phyloP scores from a whole-genome alignment of 2,329 filamentous ascomycete genomes.

The Fusarium falciforme region DNA sequence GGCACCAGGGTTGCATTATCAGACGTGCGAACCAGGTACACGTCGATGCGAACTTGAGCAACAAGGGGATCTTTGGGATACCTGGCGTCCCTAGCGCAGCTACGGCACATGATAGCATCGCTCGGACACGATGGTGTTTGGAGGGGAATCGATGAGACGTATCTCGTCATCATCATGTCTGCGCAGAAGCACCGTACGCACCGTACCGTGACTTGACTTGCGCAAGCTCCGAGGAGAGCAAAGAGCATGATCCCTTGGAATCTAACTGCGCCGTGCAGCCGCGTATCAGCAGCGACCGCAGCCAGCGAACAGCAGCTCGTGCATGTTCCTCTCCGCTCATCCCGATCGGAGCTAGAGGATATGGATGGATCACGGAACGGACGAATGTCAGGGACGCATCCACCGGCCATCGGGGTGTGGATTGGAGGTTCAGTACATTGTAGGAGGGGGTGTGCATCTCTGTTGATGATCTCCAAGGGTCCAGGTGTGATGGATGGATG shows the following conservation, averaged over 20 bases:
- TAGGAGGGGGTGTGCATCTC: conserved; percentile 23
- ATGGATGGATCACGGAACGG: conserved; percentile 28
- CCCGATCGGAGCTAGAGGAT: conserved; percentile 38
- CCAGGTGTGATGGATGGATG: conserved; percentile 7
- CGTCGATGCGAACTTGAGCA: conserved; percentile 27
- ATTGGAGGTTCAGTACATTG: not conserved
- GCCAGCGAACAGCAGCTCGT: conserved; percentile 13
- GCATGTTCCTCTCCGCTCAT: conserved; percentile 32
- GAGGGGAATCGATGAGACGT: conserved; percentile 13
- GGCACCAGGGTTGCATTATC: conserved; percentile 37
- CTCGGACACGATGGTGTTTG: conserved; percentile 2
- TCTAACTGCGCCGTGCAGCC: conserved; percentile 15
- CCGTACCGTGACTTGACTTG: not conserved
- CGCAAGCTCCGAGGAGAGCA: conserved; percentile 1
- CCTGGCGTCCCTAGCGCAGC: conserved; percentile 28
- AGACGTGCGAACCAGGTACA: conserved; percentile 32
- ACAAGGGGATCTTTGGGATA: conserved; percentile 24
- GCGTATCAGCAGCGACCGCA: conserved; percentile 7
- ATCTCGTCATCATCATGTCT: conserved; percentile 28
- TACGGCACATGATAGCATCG: conserved; percentile 24
- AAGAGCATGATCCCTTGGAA: conserved; percentile 7
- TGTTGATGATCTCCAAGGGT: conserved; percentile 15
- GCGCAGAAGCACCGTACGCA: conserved; percentile 10
- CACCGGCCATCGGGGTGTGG: conserved; percentile 23
- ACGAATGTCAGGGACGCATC: conserved; percentile 41